Percentiles rank a stretch among this genome's conserved stretches.
Evolutionary conservation across 2,329 filamentous ascomycete genomes (phyloP).

Genomic region (Trichoderma koningii): DNA sequence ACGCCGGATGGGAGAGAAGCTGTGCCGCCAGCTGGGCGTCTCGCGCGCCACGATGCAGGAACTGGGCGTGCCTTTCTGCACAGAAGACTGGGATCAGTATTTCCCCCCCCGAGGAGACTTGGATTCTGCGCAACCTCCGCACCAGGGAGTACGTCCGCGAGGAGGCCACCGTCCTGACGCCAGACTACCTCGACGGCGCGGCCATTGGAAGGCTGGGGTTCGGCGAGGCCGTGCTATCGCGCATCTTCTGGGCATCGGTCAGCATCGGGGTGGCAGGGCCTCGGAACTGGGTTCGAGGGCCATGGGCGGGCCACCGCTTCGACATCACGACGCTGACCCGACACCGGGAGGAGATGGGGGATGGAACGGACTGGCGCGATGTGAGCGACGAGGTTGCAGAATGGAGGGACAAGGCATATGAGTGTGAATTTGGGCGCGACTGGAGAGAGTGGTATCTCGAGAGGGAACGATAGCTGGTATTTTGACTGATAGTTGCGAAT

Average conservation of each 20-base stretch:
- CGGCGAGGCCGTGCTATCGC: constrained; percentile 25
- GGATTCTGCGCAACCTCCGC: constrained; percentile 28
- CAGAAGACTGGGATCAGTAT: neutral
- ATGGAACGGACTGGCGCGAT: constrained; percentile 9
- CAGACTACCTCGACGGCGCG: constrained; percentile 25
- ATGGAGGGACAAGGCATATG: too few relatives aligned
- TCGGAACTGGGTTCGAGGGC: constrained; percentile 15
- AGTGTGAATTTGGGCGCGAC: too few relatives aligned
- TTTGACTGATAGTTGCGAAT: too few relatives aligned
- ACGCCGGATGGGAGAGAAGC: too few relatives aligned
- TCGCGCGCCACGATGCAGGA: too few relatives aligned
- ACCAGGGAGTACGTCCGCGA: constrained; percentile 27
- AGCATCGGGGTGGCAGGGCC: neutral
- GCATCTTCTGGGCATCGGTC: constrained; percentile 27
- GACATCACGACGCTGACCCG: constrained; percentile 21
- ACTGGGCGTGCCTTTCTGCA: too few relatives aligned
- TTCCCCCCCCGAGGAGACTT: constrained; percentile 13
- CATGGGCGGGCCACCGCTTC: constrained; percentile 28
- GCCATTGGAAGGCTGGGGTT: constrained; percentile 20
- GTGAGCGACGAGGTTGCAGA: constrained; percentile 23
- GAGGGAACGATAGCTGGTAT: too few relatives aligned
- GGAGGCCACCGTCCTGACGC: constrained; percentile 24
- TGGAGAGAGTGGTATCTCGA: too few relatives aligned
- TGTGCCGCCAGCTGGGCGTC: too few relatives aligned
- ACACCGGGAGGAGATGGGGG: neutral